Evolutionary conservation across 2,329 filamentous ascomycete genomes (phyloP).

Genomic region (Trichoderma koningii): DNA sequence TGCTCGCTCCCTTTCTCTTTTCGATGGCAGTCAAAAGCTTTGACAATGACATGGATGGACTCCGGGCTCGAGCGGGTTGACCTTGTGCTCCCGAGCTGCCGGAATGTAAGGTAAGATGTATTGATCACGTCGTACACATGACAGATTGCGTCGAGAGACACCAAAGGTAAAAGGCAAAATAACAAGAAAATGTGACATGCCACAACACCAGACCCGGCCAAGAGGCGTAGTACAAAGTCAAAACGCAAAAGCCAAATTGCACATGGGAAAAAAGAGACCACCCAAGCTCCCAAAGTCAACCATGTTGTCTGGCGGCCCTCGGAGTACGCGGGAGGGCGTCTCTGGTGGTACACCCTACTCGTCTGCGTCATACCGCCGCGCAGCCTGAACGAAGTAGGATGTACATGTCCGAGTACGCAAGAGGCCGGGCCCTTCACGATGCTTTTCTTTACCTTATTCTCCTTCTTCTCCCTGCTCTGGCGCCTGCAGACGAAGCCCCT

Average conservation of each 20-base stretch:
- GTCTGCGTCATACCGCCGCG: conserved; percentile 20
- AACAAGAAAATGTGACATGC: not conserved
- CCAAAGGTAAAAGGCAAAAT: too few relatives aligned
- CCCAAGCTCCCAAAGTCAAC: too few relatives aligned
- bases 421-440: conserved; percentile 6
- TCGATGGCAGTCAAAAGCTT: conserved; percentile 1
- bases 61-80: not conserved
- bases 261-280: too few relatives aligned
- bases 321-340: conserved; percentile 15
- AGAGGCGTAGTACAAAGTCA: too few relatives aligned
- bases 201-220: not conserved
- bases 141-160: not conserved
- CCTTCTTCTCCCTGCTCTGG: not conserved
- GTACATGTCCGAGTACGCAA: not conserved
- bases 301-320: not conserved
- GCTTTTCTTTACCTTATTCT: not conserved
- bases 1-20: not conserved
- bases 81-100: conserved; percentile 15
- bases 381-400: conserved; percentile 20
- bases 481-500: not conserved
- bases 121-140: not conserved
- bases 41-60: not conserved
- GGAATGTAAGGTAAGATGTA: conserved; percentile 1
- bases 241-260: too few relatives aligned
- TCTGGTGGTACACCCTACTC: conserved; percentile 20